Base-by-base conservation (phyloP, 768 basidiomycete genomes). In the Harrya chromipes region DNA sequence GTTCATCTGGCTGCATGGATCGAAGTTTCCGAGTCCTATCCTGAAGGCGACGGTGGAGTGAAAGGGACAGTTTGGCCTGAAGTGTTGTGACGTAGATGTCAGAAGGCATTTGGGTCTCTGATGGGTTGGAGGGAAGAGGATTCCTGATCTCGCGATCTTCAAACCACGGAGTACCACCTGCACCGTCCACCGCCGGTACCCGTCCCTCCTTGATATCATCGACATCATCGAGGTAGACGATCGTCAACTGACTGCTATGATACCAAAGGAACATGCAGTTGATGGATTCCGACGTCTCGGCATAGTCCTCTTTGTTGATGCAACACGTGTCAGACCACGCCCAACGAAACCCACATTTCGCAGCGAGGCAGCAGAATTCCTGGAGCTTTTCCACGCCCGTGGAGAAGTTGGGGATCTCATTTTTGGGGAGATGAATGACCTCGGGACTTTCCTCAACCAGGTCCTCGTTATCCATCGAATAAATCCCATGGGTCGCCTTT, bases 191-290 rank as follows among this genome's bases (percentile, higher is more conserved):
- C 5, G 50, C 17, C 2, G 47, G 40, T 11, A 63, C 35, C 16
- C 58, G 58, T 1, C 53, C 64, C 4, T 48, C 35, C 23, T 46
- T 31, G 1, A 65, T 54, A 6, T 67, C 64, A 1, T 64, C 55
- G 6, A 65, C 54, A 27, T 67, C 64, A 13, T 53, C 50, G 21
- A 65, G 65, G 24, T 65, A 65, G 8, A 65, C 65, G 52, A 65
- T 50, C 8, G 65, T 65, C 40, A 65, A 38, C 3, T 60, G 55
- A 24, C 65, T 65, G 27, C 29, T 42, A 24, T 40, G 50, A 54
- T 65, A 65, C 64, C 65, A 65, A 3, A 53, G 38, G 36, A 65
- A 65, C 64, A 67, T 65, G 48, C 43, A 60, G 38, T 65, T 65
- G 43, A 65, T 59, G 21, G 65, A 65, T 45, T 65, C 65, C 4